These are phyloP conservation scores for Kwoniella europaea DNA, from an alignment of 768 basidiomycete species.

Conservation along the genomic window DNA sequence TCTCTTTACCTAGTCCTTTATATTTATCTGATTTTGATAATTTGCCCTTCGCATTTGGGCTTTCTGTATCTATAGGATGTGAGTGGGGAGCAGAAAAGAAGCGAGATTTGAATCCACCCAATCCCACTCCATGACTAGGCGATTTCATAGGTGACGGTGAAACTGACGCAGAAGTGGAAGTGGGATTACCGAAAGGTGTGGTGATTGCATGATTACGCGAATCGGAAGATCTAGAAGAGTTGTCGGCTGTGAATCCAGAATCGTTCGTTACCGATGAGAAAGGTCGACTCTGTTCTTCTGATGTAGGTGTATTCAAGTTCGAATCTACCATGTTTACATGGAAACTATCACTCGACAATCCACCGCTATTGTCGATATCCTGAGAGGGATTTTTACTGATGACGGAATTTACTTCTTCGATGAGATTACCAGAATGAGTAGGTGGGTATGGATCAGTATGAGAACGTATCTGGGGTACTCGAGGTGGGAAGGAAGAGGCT, in stretches of 20 bases:
- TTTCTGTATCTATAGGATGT: constrained; percentile 1
- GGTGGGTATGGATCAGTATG: constrained; percentile 27
- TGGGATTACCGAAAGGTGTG: constrained; percentile 21
- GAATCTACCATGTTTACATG: constrained; percentile 25
- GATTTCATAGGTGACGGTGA: constrained; percentile 29
- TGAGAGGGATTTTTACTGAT: neutral
- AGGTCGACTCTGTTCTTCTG: constrained; percentile 25
- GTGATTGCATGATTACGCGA: constrained; percentile 2
- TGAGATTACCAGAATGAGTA: constrained; percentile 7
- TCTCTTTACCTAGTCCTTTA: constrained; percentile 36
- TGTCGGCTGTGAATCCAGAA: constrained; percentile 27
- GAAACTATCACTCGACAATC: constrained; percentile 12
- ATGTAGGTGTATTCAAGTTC: constrained; percentile 13
- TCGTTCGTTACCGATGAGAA: constrained; percentile 28
- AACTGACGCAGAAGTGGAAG: constrained; percentile 13
- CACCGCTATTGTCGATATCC: constrained; percentile 3
- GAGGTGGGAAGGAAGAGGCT: neutral
- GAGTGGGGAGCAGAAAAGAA: constrained; percentile 47
- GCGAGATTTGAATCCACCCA: constrained; percentile 40
- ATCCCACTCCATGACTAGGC: constrained; percentile 23
- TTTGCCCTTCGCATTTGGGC: constrained; percentile 3
- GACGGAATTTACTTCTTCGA: constrained; percentile 14
- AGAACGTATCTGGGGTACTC: constrained; percentile 20
- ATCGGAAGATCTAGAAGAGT: constrained; percentile 46
- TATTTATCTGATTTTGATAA: constrained; percentile 36